Base-by-base conservation (phyloP, 1,139 yeast species). In the Hansenula sp. region DNA sequence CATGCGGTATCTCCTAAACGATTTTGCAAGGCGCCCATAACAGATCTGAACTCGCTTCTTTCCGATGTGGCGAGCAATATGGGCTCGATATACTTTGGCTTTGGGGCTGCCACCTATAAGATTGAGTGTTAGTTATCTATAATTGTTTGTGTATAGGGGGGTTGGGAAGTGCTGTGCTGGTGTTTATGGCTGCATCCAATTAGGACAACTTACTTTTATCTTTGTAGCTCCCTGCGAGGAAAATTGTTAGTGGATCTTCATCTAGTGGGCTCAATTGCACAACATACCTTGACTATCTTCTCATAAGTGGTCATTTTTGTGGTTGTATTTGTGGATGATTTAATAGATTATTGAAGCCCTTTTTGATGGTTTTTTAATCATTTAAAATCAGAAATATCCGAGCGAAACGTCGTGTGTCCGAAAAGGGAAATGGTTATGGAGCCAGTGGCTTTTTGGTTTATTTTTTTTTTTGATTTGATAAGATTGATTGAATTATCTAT, bases 1-100 rank as follows among this genome's bases (percentile, higher is more conserved):
- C 97, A 92, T 2, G 95, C 85, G 18, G 82, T 67, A 58, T 88
- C 96, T 43, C 75, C 79, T 41, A 87, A 68, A 41, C 96, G 67
- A 22, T 59, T 52, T 21, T 71, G 73, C 44, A 92, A 65, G 1
- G 83, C 68, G 39, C 73, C 68, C 79, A 89, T 81, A 29, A 89
- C 82, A 16, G 81, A 76, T 42, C 73, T 71, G 55, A 90, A 78
- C 51, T 83, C 82, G 28, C 76, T 81, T 26, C 66, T 63, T 39
- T 66, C 64, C 14, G 76, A 64, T 0, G 97, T 87, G 5, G 95
- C 83, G 69, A 84, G 74, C 37, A 92, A 72, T 43, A 92, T 86
- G 2, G 97, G 97, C 63, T 89, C 96, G 42, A 90, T 82, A 59
- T 92, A 94, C 60, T 94, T 92, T 34, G 95, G 84, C 65, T 92